These are phyloP conservation scores for Monilinia polystroma DNA, from an alignment of 2,329 filamentous ascomycete genomes.

Conservation along the genomic window DNA sequence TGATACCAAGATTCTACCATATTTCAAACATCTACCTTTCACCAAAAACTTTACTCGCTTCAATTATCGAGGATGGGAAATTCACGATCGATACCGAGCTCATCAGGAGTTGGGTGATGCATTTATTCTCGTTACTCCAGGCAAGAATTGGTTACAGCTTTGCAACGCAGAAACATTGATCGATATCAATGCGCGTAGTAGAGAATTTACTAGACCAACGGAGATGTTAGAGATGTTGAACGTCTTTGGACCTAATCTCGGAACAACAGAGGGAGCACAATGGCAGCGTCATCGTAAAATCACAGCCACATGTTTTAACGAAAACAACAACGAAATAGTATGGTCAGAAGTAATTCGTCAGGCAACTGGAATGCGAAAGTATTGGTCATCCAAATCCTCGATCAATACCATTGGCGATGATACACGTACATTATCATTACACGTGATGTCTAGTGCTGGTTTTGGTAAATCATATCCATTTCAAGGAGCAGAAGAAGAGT, in stretches of 20 bases:
- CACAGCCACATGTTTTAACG: constrained; percentile 17
- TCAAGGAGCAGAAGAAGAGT: constrained; percentile 9
- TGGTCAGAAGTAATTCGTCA: constrained; percentile 19
- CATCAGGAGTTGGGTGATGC: constrained; percentile 20
- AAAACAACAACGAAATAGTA: constrained; percentile 7
- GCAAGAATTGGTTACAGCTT: constrained; percentile 19
- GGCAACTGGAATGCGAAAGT: constrained; percentile 12
- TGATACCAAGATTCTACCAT: constrained; percentile 14
- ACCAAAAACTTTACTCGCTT: constrained; percentile 20
- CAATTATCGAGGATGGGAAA: constrained; percentile 21
- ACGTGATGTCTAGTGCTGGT: constrained; percentile 19
- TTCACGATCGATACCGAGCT: constrained; percentile 17
- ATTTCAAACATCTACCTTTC: constrained; percentile 14
- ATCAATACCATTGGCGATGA: constrained; percentile 17
- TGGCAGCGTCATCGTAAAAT: constrained; percentile 22
- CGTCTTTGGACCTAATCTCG: constrained; percentile 16
- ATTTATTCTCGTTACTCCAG: constrained; percentile 19
- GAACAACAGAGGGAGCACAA: constrained; percentile 18
- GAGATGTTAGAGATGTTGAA: constrained; percentile 21
- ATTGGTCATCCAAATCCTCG: constrained; percentile 9
- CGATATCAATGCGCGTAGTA: constrained; percentile 6
- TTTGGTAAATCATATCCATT: constrained; percentile 19
- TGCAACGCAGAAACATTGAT: constrained; percentile 14
- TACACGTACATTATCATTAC: constrained; percentile 14
- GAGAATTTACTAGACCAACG: constrained; percentile 4